Evolutionary conservation across 768 basidiomycete species (phyloP).

Genomic region (Mycena rosella): DNA sequence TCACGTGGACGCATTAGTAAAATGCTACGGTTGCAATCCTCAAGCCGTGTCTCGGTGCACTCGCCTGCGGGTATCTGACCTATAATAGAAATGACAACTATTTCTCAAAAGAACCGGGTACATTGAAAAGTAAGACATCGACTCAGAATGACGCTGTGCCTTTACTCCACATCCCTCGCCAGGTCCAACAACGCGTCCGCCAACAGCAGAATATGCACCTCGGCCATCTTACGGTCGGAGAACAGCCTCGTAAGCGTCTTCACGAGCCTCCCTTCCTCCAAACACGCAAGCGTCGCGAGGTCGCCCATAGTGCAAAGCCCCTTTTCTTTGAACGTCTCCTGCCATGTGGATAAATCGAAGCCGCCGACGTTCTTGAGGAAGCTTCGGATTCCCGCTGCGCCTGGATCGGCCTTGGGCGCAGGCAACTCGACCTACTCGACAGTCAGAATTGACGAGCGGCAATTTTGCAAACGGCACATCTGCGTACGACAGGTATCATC

Average conservation of each 20-base stretch:
- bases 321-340: conserved; percentile 23
- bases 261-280: conserved; percentile 13
- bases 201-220: conserved; percentile 24
- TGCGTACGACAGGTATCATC: not conserved
- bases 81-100: too few relatives aligned
- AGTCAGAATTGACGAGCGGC: not conserved
- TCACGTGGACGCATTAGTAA: too few relatives aligned
- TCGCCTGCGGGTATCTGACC: too few relatives aligned
- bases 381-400: not conserved
- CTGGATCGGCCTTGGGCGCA: not conserved
- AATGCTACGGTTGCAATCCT: too few relatives aligned
- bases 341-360: conserved; percentile 26
- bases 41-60: too few relatives aligned
- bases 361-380: conserved; percentile 28
- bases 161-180: not conserved
- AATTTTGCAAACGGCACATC: not conserved
- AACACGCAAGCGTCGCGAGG: conserved; percentile 6
- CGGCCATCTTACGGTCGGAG: conserved; percentile 8
- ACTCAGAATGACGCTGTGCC: too few relatives aligned
- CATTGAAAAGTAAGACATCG: too few relatives aligned
- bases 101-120: too few relatives aligned
- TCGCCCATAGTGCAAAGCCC: conserved; percentile 12
- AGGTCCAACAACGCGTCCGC: conserved; percentile 28
- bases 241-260: conserved; percentile 25
- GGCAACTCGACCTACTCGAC: not conserved